These are phyloP conservation scores for Dendrothele bispora DNA, from an alignment of 768 basidiomycete species.

Conservation along the genomic window DNA sequence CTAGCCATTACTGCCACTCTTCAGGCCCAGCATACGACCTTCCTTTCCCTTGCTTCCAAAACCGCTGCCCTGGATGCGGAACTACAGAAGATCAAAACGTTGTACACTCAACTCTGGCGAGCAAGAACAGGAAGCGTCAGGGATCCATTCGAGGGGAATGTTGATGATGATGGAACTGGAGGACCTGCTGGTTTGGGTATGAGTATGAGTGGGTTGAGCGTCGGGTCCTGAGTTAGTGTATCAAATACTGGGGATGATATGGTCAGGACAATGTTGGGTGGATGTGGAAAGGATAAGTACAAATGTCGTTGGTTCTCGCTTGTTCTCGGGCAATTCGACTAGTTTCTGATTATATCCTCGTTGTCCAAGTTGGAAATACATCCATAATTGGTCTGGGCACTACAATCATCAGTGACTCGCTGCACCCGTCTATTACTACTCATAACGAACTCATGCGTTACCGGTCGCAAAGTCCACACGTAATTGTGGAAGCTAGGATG, in stretches of 20 bases:
- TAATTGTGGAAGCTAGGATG: too few relatives aligned
- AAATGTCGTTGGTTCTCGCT: too few relatives aligned
- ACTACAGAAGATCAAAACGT: slow-evolving; percentile 70
- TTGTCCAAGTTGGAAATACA: too few relatives aligned
- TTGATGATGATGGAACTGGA: slow-evolving; percentile 28
- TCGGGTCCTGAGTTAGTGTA: slow-evolving; percentile 6
- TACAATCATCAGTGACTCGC: too few relatives aligned
- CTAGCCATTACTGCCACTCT: slow-evolving; percentile 73
- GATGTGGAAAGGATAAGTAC: too few relatives aligned
- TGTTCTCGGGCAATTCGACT: too few relatives aligned
- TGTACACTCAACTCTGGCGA: slow-evolving; percentile 80
- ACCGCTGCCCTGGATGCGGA: slow-evolving; percentile 74
- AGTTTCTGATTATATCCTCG: too few relatives aligned
- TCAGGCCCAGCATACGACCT: slow-evolving; percentile 77
- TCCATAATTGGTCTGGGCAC: too few relatives aligned
- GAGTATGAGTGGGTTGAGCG: slow-evolving; percentile 25
- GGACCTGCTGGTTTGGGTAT: slow-evolving; percentile 45
- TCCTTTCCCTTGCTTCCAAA: slow-evolving; percentile 74
- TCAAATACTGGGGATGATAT: background rate
- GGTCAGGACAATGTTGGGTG: too few relatives aligned
- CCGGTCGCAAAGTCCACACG: too few relatives aligned
- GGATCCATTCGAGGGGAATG: slow-evolving; percentile 67
- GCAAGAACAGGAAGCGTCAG: slow-evolving; percentile 78
- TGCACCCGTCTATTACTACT: too few relatives aligned
- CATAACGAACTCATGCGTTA: too few relatives aligned